phyloP scores from a whole-genome alignment of 2,329 filamentous ascomycete genomes.

The Didymellaceae sp. region DNA sequence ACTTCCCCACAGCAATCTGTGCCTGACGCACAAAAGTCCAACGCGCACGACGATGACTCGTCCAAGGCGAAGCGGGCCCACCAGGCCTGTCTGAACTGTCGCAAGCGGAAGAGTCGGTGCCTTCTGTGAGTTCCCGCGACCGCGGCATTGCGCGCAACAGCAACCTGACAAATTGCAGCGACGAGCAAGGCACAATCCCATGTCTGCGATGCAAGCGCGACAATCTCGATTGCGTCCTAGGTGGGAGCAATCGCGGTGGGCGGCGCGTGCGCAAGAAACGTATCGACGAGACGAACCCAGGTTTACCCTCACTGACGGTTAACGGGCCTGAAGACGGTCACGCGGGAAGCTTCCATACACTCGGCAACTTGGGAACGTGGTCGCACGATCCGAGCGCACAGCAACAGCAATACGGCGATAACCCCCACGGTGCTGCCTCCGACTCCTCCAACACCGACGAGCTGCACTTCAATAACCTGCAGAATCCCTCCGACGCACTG shows the following conservation, averaged over 20 bases:
- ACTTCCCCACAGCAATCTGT: conserved; percentile 16
- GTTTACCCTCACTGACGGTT: conserved; percentile 33
- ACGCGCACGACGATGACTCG: conserved; percentile 23
- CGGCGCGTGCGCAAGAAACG: conserved; percentile 62
- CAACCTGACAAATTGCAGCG: conserved; percentile 37
- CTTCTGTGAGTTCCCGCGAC: conserved; percentile 40
- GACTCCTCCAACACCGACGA: conserved; percentile 44
- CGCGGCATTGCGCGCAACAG: conserved; percentile 3
- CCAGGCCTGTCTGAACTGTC: conserved; percentile 44
- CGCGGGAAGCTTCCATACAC: conserved; percentile 44
- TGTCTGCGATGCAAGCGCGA: conserved; percentile 65
- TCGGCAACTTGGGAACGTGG: conserved; percentile 49
- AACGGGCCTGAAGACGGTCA: conserved; percentile 44
- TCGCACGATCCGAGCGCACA: conserved; percentile 27
- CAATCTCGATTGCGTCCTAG: conserved; percentile 64
- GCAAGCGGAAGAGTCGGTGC: conserved; percentile 50
- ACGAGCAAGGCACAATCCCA: conserved; percentile 58
- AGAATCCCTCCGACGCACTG: conserved; percentile 58
- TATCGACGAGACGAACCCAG: conserved; percentile 20
- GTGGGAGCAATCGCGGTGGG: conserved; percentile 65
- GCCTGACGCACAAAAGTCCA: conserved; percentile 10
- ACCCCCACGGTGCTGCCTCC: conserved; percentile 37
- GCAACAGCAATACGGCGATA: conserved; percentile 25
- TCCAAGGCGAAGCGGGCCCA: conserved; percentile 32
- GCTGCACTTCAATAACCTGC: conserved; percentile 52